Conservation (phyloP, 2,329 filamentous ascomycete genomes). For the Apiospora koreana region DNA sequence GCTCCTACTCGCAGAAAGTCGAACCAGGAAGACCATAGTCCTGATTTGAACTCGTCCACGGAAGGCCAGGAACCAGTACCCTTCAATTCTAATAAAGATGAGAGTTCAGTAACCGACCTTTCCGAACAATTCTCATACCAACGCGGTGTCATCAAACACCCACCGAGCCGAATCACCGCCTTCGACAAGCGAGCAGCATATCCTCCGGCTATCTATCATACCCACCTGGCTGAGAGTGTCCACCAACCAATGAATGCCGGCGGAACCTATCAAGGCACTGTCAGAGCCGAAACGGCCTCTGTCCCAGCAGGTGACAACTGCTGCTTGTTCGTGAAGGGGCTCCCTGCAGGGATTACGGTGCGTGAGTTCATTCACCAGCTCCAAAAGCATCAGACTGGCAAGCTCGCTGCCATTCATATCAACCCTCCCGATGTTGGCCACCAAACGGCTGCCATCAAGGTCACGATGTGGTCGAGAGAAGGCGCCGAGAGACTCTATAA, state of each 20-base stretch:
- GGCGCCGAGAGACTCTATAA: not conserved
- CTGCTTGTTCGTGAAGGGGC: not conserved
- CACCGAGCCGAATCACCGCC: not conserved
- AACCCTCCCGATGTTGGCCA: not conserved
- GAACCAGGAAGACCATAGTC: too few relatives aligned
- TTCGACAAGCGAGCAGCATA: not conserved
- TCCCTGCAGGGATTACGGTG: not conserved
- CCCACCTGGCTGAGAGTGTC: not conserved
- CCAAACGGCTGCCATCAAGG: not conserved
- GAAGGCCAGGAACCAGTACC: too few relatives aligned
- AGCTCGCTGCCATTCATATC: not conserved
- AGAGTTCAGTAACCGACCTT: too few relatives aligned
- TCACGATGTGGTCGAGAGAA: not conserved
- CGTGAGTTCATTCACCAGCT: not conserved
- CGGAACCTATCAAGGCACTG: not conserved
- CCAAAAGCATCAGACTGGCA: not conserved
- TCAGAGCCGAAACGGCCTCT: not conserved
- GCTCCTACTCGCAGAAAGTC: too few relatives aligned
- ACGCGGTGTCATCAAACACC: too few relatives aligned
- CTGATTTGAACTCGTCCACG: too few relatives aligned
- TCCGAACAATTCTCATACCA: too few relatives aligned
- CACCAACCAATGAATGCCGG: too few relatives aligned
- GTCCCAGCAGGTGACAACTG: not conserved
- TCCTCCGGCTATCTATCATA: not conserved
- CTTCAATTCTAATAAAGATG: too few relatives aligned